phyloP scores from a whole-genome alignment of 768 basidiomycete genomes.

The Mycena latifolia region DNA sequence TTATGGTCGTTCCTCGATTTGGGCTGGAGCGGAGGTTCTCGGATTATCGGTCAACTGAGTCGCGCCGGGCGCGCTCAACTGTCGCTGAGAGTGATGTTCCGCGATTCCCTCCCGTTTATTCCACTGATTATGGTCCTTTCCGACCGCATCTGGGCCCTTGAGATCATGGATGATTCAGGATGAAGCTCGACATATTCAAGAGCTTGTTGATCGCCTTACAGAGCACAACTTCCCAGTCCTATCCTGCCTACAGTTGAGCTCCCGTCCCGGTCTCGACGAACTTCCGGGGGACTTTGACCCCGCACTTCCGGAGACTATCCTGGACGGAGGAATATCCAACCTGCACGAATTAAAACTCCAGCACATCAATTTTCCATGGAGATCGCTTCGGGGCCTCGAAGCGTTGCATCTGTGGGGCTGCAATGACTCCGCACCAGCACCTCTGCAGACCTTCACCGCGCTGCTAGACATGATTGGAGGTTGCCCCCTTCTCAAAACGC shows the following conservation, averaged over 20 bases:
- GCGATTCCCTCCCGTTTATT: not conserved
- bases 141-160: not conserved
- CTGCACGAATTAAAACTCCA: not conserved
- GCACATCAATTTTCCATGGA: conserved; percentile 1
- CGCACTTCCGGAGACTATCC: not conserved
- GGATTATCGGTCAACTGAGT: not conserved
- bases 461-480: not conserved
- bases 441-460: not conserved
- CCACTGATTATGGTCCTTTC: conserved; percentile 1
- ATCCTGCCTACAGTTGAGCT: too few relatives aligned
- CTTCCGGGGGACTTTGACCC: not conserved
- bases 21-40: too few relatives aligned
- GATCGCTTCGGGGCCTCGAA: not conserved
- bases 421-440: not conserved
- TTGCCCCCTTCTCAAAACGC: not conserved
- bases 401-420: not conserved
- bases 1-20: too few relatives aligned
- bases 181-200: not conserved
- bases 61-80: conserved; percentile 8
- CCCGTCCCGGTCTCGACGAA: conserved; percentile 7
- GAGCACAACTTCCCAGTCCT: not conserved
- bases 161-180: conserved; percentile 1
- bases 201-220: not conserved
- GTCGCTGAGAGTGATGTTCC: not conserved
- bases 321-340: not conserved